These are phyloP conservation scores for Apiotrichum gracile DNA, from an alignment of 1,284 basidiomycete species.

Conservation along the genomic window DNA sequence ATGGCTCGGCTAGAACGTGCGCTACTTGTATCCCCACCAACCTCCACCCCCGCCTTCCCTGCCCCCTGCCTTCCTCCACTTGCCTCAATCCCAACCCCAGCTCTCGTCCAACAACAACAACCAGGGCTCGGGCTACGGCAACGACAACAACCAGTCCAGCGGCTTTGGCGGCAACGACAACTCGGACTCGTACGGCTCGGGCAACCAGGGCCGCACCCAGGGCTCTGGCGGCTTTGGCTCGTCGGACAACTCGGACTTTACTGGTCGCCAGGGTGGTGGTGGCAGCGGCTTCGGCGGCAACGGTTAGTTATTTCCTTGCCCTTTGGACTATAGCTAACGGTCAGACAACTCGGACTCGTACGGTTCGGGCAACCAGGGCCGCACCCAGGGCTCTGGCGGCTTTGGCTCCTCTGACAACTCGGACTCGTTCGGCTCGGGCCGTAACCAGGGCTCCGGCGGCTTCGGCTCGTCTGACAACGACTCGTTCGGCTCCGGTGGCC, in stretches of 20 bases:
- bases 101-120: too few relatives aligned
- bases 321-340: too few relatives aligned
- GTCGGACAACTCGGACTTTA: constrained; percentile 2
- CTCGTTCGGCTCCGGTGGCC: constrained; percentile 3
- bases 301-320: too few relatives aligned
- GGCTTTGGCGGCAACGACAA: not conserved
- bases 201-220: not conserved
- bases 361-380: constrained; percentile 3
- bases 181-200: constrained; percentile 6
- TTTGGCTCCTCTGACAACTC: constrained; percentile 2
- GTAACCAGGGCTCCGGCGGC: not conserved
- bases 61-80: too few relatives aligned
- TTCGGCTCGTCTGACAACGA: not conserved
- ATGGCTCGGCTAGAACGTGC: too few relatives aligned
- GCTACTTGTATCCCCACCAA: too few relatives aligned
- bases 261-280: not conserved
- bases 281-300: not conserved
- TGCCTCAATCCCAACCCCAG: too few relatives aligned
- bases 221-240: not conserved
- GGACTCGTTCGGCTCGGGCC: not conserved
- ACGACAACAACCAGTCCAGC: too few relatives aligned
- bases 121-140: too few relatives aligned
- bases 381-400: not conserved
- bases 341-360: constrained; percentile 1
- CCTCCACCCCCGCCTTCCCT: too few relatives aligned